Conservation (phyloP, 2,329 filamentous ascomycete species). For the Fusarium foetens region DNA sequence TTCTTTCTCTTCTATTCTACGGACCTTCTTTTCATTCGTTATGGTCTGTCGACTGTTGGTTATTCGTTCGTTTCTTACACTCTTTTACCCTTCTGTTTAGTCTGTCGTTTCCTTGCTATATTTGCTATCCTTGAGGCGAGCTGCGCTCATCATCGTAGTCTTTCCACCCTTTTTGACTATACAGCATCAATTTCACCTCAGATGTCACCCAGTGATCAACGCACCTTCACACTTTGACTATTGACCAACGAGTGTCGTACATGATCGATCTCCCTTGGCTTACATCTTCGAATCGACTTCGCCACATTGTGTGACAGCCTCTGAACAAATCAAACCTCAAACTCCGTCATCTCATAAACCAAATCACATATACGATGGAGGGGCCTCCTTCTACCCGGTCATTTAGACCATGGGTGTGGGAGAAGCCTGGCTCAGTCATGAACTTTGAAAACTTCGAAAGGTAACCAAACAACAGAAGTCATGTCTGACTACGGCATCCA, state of each 20-base stretch:
- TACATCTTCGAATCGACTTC: slow-evolving; percentile 2
- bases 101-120: slow-evolving; percentile 18
- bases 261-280: slow-evolving; percentile 21
- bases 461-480: slow-evolving; percentile 19
- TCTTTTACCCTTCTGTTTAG: slow-evolving; percentile 20
- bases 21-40: slow-evolving; percentile 11
- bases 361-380: slow-evolving; percentile 33
- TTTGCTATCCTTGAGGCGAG: slow-evolving; percentile 38
- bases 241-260: slow-evolving; percentile 38
- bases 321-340: slow-evolving; percentile 12
- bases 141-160: slow-evolving; percentile 40
- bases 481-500: slow-evolving; percentile 11
- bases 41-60: slow-evolving; percentile 27
- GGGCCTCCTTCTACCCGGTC: slow-evolving; percentile 40
- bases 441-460: slow-evolving; percentile 45
- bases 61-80: slow-evolving; percentile 35
- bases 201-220: slow-evolving; percentile 20
- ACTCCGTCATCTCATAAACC: slow-evolving; percentile 14
- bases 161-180: slow-evolving; percentile 19
- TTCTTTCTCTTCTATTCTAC: slow-evolving; percentile 20
- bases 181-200: background rate
- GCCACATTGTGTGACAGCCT: slow-evolving; percentile 21
- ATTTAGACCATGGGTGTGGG: slow-evolving; percentile 38
- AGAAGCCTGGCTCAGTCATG: slow-evolving; percentile 38
- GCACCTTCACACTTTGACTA: slow-evolving; percentile 14